Percentiles rank a stretch among this genome's conserved stretches.
These are phyloP conservation scores for Beta lomatogona DNA, from an alignment of 179 eudicot genomes.

Conservation along the genomic window DNA sequence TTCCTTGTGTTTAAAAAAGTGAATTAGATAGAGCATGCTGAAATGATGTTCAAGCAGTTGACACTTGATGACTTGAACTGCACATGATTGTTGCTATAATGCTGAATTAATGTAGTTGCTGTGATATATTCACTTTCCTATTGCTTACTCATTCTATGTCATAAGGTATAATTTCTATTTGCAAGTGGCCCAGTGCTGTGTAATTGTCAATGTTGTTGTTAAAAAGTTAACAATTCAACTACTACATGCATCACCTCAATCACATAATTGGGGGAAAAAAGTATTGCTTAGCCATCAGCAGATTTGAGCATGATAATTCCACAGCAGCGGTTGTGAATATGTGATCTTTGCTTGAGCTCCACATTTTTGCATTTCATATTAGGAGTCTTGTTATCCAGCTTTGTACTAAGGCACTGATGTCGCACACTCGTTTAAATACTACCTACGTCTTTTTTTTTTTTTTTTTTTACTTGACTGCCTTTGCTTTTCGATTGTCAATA, in stretches of 20 bases:
- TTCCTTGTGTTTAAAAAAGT: not conserved
- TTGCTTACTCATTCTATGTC: not conserved
- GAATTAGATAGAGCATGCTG: too few species aligned
- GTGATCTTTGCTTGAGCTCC: not conserved
- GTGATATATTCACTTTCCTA: not conserved
- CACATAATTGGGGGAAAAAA: not conserved
- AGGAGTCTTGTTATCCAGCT: not conserved
- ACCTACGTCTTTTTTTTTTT: too few species aligned
- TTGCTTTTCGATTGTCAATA: too few species aligned
- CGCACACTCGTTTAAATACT: not conserved
- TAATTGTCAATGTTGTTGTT: not conserved
- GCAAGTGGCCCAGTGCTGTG: constrained; percentile 8
- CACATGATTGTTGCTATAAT: not conserved
- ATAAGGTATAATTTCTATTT: not conserved
- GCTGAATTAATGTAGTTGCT: not conserved
- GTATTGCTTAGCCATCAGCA: not conserved
- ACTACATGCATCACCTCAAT: not conserved
- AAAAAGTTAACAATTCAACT: not conserved
- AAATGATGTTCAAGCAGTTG: not conserved
- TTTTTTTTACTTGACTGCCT: too few species aligned
- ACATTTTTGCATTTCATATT: not conserved
- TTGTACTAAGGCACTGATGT: not conserved
- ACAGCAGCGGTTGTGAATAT: not conserved
- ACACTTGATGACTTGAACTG: not conserved
- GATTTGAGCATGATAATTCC: not conserved